These are phyloP conservation scores for Candida qinlingensis DNA, from an alignment of 805 yeast genomes.

Conservation along the genomic window DNA sequence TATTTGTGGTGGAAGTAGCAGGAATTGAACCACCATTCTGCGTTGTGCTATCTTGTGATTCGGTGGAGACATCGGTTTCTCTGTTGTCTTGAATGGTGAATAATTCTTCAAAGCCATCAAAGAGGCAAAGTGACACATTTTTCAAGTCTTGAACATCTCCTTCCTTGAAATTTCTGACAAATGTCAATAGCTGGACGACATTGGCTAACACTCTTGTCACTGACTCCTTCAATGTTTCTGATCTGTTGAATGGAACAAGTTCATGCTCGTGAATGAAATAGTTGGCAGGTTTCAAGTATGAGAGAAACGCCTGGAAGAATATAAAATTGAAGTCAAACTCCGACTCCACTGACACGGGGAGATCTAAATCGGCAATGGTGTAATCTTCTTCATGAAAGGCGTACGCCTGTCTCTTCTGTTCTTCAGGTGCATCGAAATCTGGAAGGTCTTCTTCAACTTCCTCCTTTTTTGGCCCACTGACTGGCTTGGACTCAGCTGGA, in stretches of 20 bases:
- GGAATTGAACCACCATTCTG: no score
- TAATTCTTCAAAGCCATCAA: conserved; percentile 5
- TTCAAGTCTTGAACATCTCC: conserved; percentile 4
- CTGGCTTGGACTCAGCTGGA: not conserved
- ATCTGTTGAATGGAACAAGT: conserved; percentile 1
- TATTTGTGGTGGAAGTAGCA: not conserved
- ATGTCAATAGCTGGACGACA: conserved; percentile 12
- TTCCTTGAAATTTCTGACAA: conserved; percentile 9
- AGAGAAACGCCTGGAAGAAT: conserved; percentile 9
- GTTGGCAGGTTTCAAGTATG: conserved; percentile 17
- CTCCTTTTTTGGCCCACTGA: not conserved
- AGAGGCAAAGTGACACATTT: conserved; percentile 3
- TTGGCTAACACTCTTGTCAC: conserved; percentile 15
- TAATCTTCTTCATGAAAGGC: conserved; percentile 5
- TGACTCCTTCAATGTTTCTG: conserved; percentile 11
- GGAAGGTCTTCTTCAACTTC: conserved; percentile 1
- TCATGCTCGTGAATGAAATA: conserved; percentile 16
- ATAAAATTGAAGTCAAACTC: conserved; percentile 14
- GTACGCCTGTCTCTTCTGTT: not conserved
- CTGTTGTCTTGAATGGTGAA: conserved; percentile 2
- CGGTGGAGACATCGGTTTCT: no score
- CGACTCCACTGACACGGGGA: conserved; percentile 13
- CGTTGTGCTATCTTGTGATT: no score
- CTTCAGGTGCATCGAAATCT: conserved; percentile 4
- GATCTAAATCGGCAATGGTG: conserved; percentile 7